Evolutionary conservation across 305 asterid species (phyloP).

Genomic region (Rubia tinctorum): DNA sequence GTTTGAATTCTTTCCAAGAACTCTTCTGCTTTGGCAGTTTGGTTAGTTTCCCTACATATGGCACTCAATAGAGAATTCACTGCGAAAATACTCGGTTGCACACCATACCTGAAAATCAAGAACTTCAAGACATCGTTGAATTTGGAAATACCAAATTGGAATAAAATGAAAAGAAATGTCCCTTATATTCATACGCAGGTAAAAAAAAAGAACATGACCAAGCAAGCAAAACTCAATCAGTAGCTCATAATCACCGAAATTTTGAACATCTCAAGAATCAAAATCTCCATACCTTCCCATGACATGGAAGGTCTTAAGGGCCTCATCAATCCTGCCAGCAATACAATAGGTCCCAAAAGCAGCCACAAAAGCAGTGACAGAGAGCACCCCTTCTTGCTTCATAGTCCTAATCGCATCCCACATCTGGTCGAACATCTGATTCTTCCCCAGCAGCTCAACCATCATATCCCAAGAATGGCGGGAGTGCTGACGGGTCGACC

Average conservation of each 20-base stretch:
- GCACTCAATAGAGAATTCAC: slow-evolving; percentile 74
- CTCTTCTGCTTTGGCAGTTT: slow-evolving; percentile 47
- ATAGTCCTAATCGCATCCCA: slow-evolving; percentile 78
- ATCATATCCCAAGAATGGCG: slow-evolving; percentile 55
- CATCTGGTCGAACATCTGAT: slow-evolving; percentile 59
- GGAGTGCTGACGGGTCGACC: slow-evolving; percentile 38
- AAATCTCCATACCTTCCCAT: slow-evolving; percentile 47
- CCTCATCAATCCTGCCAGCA: slow-evolving; percentile 54
- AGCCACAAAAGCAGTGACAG: slow-evolving; percentile 57
- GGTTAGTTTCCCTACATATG: slow-evolving; percentile 55
- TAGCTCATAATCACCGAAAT: neutral
- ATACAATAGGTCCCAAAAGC: slow-evolving; percentile 58
- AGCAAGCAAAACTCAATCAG: neutral
- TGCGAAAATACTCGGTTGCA: slow-evolving; percentile 49
- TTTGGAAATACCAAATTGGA: neutral
- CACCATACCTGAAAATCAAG: slow-evolving; percentile 59
- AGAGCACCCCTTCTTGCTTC: slow-evolving; percentile 56
- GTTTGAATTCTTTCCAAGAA: slow-evolving; percentile 53
- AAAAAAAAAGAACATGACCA: neutral
- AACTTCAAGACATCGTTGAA: slow-evolving; percentile 26
- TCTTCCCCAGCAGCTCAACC: slow-evolving; percentile 74
- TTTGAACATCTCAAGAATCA: neutral
- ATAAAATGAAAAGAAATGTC: neutral
- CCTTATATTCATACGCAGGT: neutral
- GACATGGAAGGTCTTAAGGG: slow-evolving; percentile 59